These are phyloP conservation scores for Desmodesmus armatus DNA, from an alignment of 139 green algal species.

Conservation along the genomic window DNA sequence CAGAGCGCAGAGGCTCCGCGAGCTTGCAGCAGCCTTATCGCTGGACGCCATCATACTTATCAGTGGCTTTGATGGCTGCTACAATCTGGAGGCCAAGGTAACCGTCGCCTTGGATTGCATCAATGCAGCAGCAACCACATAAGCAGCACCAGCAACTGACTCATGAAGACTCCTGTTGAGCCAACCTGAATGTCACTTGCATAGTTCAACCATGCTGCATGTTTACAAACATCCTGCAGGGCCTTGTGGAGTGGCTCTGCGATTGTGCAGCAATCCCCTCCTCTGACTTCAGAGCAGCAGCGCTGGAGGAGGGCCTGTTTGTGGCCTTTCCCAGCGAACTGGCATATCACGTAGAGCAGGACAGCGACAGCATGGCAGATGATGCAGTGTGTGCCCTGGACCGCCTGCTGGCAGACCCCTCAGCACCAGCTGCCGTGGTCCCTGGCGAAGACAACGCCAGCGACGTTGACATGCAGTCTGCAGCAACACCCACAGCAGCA, in stretches of 20 bases:
- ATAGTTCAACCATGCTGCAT: too few species aligned
- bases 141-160: too few species aligned
- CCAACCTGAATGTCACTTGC: too few species aligned
- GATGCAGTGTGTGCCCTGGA: too few species aligned
- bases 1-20: too few species aligned
- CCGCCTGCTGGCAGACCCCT: not conserved
- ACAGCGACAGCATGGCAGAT: not conserved
- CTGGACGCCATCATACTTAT: slow-evolving; percentile 29
- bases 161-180: too few species aligned
- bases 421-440: slow-evolving; percentile 15
- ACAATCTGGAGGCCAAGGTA: slow-evolving; percentile 21
- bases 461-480: not conserved
- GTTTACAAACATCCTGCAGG: too few species aligned
- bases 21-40: too few species aligned
- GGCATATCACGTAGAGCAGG: not conserved
- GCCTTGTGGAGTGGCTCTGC: not conserved
- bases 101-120: too few species aligned
- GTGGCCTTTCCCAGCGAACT: not conserved
- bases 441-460: not conserved
- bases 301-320: slow-evolving; percentile 22
- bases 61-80: slow-evolving; percentile 31
- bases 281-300: not conserved
- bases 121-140: too few species aligned
- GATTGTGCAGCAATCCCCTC: not conserved
- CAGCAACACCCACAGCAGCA: not conserved